These are phyloP conservation scores for Cymbidium sinense DNA, from an alignment of 106 monocot species.

Conservation along the genomic window DNA sequence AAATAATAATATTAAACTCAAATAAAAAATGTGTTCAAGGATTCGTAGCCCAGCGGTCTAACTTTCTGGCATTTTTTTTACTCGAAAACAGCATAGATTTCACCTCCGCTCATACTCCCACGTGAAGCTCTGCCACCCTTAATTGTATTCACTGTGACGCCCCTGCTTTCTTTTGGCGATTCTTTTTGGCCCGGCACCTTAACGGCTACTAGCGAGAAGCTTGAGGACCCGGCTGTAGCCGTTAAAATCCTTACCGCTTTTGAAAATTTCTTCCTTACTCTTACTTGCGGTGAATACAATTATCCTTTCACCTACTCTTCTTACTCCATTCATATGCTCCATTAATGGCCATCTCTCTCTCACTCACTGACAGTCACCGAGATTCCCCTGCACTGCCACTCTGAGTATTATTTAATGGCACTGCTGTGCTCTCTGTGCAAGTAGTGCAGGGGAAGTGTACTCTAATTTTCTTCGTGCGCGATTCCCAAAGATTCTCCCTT, in stretches of 20 bases:
- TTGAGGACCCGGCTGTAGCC: not conserved
- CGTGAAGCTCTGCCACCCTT: not conserved
- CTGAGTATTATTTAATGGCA: slow-evolving; percentile 9
- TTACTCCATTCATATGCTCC: not conserved
- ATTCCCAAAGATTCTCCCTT: slow-evolving; percentile 9
- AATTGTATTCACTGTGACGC: no score
- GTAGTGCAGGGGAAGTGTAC: not conserved
- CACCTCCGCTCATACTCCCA: not conserved
- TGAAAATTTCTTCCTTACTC: not conserved
- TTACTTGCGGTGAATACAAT: not conserved
- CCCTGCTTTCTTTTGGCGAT: no score
- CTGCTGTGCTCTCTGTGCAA: not conserved
- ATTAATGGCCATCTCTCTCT: not conserved
- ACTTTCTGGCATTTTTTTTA: no score
- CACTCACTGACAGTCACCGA: slow-evolving; percentile 4
- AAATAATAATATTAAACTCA: no score
- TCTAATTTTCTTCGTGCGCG: not conserved
- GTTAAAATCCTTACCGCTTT: not conserved
- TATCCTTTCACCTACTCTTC: not conserved
- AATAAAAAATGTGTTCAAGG: no score
- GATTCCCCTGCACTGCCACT: slow-evolving; percentile 1
- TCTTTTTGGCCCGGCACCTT: not conserved
- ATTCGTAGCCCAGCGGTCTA: no score
- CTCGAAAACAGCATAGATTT: not conserved
- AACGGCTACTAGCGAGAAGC: not conserved